A percentile compares a stretch with the other conserved stretches of the same genome.
These are phyloP conservation scores for Obba rivulosa DNA, from an alignment of 768 basidiomycete species.

Conservation along the genomic window DNA sequence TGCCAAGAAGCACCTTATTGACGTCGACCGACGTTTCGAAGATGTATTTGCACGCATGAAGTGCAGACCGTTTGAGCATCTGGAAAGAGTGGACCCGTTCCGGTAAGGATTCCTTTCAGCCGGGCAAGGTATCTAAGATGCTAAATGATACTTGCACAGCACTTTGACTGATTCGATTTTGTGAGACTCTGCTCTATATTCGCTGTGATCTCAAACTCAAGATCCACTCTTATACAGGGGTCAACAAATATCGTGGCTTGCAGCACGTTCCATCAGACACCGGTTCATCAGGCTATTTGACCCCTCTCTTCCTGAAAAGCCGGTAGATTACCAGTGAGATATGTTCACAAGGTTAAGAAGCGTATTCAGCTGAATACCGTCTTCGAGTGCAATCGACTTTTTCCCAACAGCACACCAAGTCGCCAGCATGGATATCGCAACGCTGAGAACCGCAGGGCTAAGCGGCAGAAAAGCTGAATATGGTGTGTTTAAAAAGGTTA, in stretches of 20 bases:
- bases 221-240: constrained; percentile 34
- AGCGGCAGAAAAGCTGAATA: constrained; percentile 89
- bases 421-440: constrained; percentile 47
- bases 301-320: constrained; percentile 65
- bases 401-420: constrained; percentile 77
- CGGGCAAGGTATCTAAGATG: neutral
- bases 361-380: no score
- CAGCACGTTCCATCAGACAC: constrained; percentile 79
- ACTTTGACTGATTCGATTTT: constrained; percentile 70
- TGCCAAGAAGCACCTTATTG: constrained; percentile 67
- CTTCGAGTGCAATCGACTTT: constrained; percentile 16
- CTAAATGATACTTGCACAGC: constrained; percentile 27
- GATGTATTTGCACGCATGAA: constrained; percentile 57
- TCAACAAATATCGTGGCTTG: constrained; percentile 84
- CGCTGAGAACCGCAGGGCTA: constrained; percentile 69
- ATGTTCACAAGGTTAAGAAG: constrained; percentile 31
- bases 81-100: constrained; percentile 80
- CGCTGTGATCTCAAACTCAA: neutral
- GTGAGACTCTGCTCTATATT: constrained; percentile 24
- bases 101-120: constrained; percentile 34
- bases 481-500: constrained; percentile 36
- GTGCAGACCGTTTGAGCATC: constrained; percentile 74
- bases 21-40: constrained; percentile 64
- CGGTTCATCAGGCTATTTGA: constrained; percentile 75
- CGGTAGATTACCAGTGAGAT: constrained; percentile 29